Base-by-base conservation (phyloP, 140 eudicot species). In the Ambrosia hybrid region DNA sequence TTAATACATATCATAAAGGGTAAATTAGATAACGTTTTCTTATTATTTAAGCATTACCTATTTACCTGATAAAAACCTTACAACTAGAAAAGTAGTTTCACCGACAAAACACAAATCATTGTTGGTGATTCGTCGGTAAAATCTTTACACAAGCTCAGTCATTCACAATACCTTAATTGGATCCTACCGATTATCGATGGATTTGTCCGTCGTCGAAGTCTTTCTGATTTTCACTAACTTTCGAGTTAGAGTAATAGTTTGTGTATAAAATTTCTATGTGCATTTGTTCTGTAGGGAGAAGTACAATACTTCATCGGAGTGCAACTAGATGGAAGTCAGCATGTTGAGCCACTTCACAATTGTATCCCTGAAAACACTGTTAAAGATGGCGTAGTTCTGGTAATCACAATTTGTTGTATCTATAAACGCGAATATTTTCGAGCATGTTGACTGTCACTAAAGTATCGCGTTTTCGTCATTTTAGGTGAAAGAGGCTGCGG, bases 221-320 rank as follows among this genome's bases (percentile, higher is more conserved):
- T 2, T 57, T 57, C 38, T 6, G 30, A 14, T 6, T 43, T 43
- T 1, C 48, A 43, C 11, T 9, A 9, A 43, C 10, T 43, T 43
- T 6, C 2, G 48, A 2, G 2, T 30, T 30, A 49, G 17, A 37
- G 38, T 37, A 43, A 71, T 37, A 39, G 45, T 51, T 3, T 63
- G 48, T 34, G 48, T 75, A 71, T 63, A 75, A 70, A 30, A 9
- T 56, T 12, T 73, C 14, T 45, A 3, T 57, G 17, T 62, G 16
- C 13, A 67, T 65, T 34, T 71, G 21, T 63, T 9, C 9, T 76
- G n/a, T 61, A 90, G 99, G 99, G 96, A 77, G 99, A 94, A 77
- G 99, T 94, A 59, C 99, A 94, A 78, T 94, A 94, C 75, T 94
- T 90, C 73, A 94, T 94, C 45, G 99, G 99, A 51, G 99, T 94